Conservation (phyloP, 257 asterid genomes). For the Solanum pimpinellifolium region DNA sequence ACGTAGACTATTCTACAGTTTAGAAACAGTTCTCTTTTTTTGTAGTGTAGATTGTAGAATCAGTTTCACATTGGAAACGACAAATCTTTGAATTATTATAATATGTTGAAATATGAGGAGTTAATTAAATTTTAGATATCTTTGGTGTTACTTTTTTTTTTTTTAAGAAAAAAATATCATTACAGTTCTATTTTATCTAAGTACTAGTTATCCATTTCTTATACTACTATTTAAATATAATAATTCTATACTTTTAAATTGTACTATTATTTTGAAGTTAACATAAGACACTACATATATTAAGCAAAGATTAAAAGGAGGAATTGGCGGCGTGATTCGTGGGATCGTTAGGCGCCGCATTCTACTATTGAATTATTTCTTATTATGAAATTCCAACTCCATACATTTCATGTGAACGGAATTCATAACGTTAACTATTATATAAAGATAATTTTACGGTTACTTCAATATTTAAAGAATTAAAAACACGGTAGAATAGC, state of each 20-base stretch:
- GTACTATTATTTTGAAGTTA: background rate
- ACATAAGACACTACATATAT: background rate
- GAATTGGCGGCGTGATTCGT: conserved; percentile 48
- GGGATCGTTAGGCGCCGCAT: conserved; percentile 42
- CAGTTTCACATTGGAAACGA: background rate
- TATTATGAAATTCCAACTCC: background rate
- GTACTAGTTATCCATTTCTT: background rate
- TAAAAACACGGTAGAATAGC: background rate
- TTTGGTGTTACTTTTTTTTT: background rate
- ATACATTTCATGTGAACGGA: too few relatives aligned
- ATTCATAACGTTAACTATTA: background rate
- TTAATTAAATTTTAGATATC: background rate
- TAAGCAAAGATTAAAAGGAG: conserved; percentile 11
- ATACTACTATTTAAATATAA: background rate
- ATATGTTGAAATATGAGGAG: background rate
- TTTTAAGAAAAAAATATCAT: background rate
- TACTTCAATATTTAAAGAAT: background rate
- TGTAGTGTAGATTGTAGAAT: background rate
- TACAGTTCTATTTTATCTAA: background rate
- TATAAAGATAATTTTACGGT: background rate
- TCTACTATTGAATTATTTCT: background rate
- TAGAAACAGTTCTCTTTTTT: background rate
- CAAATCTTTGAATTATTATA: background rate
- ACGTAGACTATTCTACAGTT: background rate
- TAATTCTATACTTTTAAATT: background rate